Evolutionary conservation across 1,139 yeast genomes (phyloP), one percentile per base, ranked within the genome.

Genomic region (Debaryomyces udenii): DNA sequence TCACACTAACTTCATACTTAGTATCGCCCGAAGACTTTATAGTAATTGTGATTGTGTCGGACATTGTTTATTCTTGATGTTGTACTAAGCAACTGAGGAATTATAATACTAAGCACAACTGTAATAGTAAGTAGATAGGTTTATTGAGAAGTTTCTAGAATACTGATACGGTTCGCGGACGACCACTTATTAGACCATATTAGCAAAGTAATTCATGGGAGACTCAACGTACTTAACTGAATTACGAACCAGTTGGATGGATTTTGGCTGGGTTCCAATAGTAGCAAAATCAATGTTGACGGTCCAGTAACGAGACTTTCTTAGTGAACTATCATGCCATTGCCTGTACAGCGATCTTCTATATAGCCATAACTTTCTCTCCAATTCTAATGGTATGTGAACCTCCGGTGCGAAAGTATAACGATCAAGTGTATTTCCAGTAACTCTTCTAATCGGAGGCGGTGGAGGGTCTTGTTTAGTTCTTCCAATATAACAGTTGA

Each of bases 11-110:
- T 42, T 83, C 81, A 69, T 84, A 84, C 65, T 86, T 88, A 64
- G 83, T 78, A 59, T 87, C 96, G 16, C 93, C 93, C 9, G 93
- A 78, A 15, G 85, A 72, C 56, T 78, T 78, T 52, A 69, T 61
- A 29, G 65, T 63, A 45, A 69, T 53, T 35, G 62, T 48, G 29
- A 59, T 55, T 26, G 49, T 40, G 22, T 59, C 62, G 17, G 61
- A 52, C 62, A 59, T 59, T 4, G 16, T 24, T 30, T n/a, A n/a
- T 15, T 33, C 14, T 15, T 16, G 13, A 33, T 22, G 6, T 15
- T 15, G 9, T n/a, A 34, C 13, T 13, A 4, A 7, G 5, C 7
- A 6, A 20, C 22, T 7, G 7, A 20, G 22, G 7, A 20, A 20
- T 7, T 20, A 5, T 20, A 20, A 5, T 7, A 6, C 22, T 6